Evolutionary conservation across 768 basidiomycete genomes (phyloP).

Genomic region (Rhizopogon vulgaris): DNA sequence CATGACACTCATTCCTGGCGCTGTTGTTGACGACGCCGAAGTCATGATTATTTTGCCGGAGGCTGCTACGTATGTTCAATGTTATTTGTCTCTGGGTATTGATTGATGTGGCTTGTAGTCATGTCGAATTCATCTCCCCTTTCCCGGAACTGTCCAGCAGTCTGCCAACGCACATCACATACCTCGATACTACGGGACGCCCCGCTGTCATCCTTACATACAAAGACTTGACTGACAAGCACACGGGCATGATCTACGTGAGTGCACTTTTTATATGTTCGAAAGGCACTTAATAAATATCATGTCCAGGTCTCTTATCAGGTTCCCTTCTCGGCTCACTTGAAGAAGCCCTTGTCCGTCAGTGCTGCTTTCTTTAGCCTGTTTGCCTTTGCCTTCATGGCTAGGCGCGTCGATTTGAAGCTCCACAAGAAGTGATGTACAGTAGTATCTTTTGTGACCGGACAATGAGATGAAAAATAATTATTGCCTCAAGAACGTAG

Average conservation of each 20-base stretch:
- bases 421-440: slow-evolving; percentile 34
- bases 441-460: slow-evolving; percentile 1
- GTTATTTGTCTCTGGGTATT: slow-evolving; percentile 1
- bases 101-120: slow-evolving; percentile 38
- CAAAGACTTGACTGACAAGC: slow-evolving; percentile 69
- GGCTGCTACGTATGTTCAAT: slow-evolving; percentile 77
- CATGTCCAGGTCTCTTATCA: slow-evolving; percentile 76
- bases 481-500: background rate
- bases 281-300: slow-evolving; percentile 5
- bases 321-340: slow-evolving; percentile 71
- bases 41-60: slow-evolving; percentile 84
- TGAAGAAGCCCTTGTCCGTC: slow-evolving; percentile 83
- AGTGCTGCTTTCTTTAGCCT: slow-evolving; percentile 61
- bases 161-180: slow-evolving; percentile 70
- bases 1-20: slow-evolving; percentile 72
- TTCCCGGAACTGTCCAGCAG: slow-evolving; percentile 65
- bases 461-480: background rate
- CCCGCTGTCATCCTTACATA: slow-evolving; percentile 73
- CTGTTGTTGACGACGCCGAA: slow-evolving; percentile 77
- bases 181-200: slow-evolving; percentile 88
- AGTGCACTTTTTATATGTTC: slow-evolving; percentile 26
- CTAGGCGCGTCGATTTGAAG: slow-evolving; percentile 47
- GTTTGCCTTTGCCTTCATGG: slow-evolving; percentile 45
- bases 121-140: slow-evolving; percentile 70
- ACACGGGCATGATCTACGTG: slow-evolving; percentile 78